Evolutionary conservation across 495 filamentous ascomycete genomes (phyloP), one percentile per base, ranked within the genome.

Genomic region (Darksidea phi): DNA sequence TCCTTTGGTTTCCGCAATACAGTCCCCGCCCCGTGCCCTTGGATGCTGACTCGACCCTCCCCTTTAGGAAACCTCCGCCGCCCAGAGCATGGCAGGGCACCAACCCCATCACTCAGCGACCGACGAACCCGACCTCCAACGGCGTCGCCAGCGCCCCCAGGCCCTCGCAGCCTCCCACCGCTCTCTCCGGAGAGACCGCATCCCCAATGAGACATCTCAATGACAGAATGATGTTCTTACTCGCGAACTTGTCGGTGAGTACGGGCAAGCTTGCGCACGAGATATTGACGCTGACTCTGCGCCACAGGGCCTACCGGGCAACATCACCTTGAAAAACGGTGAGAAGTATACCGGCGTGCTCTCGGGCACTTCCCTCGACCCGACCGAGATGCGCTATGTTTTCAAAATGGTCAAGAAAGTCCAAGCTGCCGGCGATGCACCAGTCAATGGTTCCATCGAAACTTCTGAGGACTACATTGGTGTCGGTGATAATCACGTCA

Each of bases 331-430:
- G 13, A 84, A 83, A 65, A 84, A 76, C 67, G 86, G 87, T 59
- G 87, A 90, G 56, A 83, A 86, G 63, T 94, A 84, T 73, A 83
- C 83, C 42, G 89, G 89, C 63, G 82, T 86, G 57, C 88, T 87
- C 70, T 82, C 80, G 42, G 82, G 82, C 38, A 82, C 80, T 4
- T 78, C 77, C 45, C 71, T 86, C 17, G 83, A 86, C 48, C 59
- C 80, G 17, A 79, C 77, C 50, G 80, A 87, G 54, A 76, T 84
- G 15, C 79, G 79, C 48, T 88, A 89, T 71, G 75, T 83, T 55
- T 80, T 96, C 58, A 95, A 89, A 78, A 93, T 91, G 90, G 88
- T 89, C 26, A 86, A 86, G 73, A 84, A 85, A 56, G 79, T 82
- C 61, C 82, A 80, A 63, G 64, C 75, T 17, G 75, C 78, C 26